A percentile compares a stretch with the other conserved stretches of the same genome.
Conservation (phyloP, 2,329 filamentous ascomycete genomes). For the Penicillium freii region DNA sequence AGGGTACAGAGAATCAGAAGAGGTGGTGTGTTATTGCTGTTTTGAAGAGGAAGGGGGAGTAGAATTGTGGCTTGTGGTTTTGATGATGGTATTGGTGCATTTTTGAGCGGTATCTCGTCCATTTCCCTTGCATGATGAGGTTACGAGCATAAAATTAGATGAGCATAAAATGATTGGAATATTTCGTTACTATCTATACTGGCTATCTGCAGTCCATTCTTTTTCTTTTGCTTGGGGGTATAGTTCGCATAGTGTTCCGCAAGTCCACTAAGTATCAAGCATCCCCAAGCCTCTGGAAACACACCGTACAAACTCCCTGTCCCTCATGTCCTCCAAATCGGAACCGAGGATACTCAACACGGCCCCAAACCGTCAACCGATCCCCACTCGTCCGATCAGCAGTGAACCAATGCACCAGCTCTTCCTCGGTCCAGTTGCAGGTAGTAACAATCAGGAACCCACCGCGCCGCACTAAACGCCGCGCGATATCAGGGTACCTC, state of each 20-base stretch:
- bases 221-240: neutral
- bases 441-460: constrained; percentile 84
- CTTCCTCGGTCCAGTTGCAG: constrained; percentile 96
- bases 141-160: neutral
- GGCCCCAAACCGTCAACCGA: constrained; percentile 61
- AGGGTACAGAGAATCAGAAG: constrained; percentile 50
- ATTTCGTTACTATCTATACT: neutral
- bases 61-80: neutral
- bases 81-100: neutral
- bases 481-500: constrained; percentile 68
- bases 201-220: neutral
- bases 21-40: constrained; percentile 58
- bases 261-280: neutral
- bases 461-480: constrained; percentile 65
- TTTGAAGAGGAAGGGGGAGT: constrained; percentile 29
- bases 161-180: neutral
- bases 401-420: constrained; percentile 78
- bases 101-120: neutral
- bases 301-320: constrained; percentile 83
- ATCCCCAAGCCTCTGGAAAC: constrained; percentile 60
- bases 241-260: neutral
- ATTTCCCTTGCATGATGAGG: neutral
- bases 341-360: constrained; percentile 80
- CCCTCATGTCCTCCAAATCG: constrained; percentile 86
- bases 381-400: constrained; percentile 33